phyloP scores from a whole-genome alignment of 768 basidiomycete genomes.

The Terana coerulea region DNA sequence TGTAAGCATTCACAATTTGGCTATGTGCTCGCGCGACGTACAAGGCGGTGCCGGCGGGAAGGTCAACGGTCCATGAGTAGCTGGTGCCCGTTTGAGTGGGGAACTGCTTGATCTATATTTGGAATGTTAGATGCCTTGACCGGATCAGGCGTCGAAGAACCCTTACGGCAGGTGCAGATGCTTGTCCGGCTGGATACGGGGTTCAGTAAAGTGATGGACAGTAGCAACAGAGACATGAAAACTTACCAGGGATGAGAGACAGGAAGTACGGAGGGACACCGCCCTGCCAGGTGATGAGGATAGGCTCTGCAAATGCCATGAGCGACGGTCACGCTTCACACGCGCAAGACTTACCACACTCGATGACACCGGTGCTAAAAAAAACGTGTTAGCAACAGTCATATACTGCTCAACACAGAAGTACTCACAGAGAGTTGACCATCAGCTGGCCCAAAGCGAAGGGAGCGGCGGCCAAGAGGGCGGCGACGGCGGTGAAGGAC shows the following conservation, averaged over 20 bases:
- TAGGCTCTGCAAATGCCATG: conserved; percentile 46
- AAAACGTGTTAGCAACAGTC: neutral
- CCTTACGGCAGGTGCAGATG: conserved; percentile 48
- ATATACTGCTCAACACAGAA: neutral
- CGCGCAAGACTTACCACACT: conserved; percentile 45
- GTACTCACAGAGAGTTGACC: conserved; percentile 68
- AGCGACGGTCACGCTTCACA: neutral
- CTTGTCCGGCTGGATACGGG: conserved; percentile 44
- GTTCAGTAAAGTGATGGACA: neutral
- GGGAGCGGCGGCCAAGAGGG: conserved; percentile 28
- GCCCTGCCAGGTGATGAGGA: conserved; percentile 47
- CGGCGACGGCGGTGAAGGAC: conserved; percentile 26
- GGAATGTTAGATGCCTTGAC: neutral
- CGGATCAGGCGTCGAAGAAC: neutral
- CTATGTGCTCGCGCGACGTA: conserved; percentile 27
- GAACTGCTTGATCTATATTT: conserved; percentile 52
- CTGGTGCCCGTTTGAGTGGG: conserved; percentile 37
- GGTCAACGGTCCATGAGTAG: conserved; percentile 54
- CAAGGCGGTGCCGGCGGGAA: conserved; percentile 43
- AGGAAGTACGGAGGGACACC: conserved; percentile 57
- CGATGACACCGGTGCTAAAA: conserved; percentile 35
- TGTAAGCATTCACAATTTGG: neutral
- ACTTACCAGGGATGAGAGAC: conserved; percentile 57
- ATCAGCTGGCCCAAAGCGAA: conserved; percentile 41
- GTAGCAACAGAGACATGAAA: neutral